These are phyloP conservation scores for Malassezia restricta DNA, from an alignment of 1,284 basidiomycete genomes.

Conservation along the genomic window DNA sequence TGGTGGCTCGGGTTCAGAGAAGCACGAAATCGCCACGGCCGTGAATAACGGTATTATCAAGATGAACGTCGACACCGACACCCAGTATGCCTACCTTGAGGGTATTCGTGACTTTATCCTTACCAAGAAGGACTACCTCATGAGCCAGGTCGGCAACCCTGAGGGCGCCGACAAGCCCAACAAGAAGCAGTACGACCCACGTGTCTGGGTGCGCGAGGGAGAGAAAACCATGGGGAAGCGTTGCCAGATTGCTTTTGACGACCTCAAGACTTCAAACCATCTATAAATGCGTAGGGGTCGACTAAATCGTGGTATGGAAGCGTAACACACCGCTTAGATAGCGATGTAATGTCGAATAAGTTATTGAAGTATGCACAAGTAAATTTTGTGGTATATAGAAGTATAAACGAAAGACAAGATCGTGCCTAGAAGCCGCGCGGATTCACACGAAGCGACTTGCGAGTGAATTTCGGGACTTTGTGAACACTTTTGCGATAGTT, in stretches of 20 bases:
- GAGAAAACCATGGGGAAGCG: slow-evolving; percentile 83
- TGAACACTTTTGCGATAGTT: slow-evolving; percentile 83
- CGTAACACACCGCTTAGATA: neutral
- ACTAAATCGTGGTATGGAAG: neutral
- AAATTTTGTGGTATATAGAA: no score
- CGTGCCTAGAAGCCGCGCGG: slow-evolving; percentile 14
- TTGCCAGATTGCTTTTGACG: slow-evolving; percentile 79
- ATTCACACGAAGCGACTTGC: slow-evolving; percentile 13
- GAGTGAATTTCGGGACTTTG: slow-evolving; percentile 54
- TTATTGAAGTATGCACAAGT: neutral
- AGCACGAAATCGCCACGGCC: slow-evolving; percentile 88
- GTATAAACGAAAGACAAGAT: no score
- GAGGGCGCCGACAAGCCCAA: slow-evolving; percentile 44
- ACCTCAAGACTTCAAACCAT: slow-evolving; percentile 55
- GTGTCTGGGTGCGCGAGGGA: slow-evolving; percentile 95
- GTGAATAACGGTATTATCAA: slow-evolving; percentile 65
- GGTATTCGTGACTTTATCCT: slow-evolving; percentile 56
- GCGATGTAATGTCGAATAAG: neutral
- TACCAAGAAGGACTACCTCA: slow-evolving; percentile 46
- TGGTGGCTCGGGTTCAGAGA: slow-evolving; percentile 93
- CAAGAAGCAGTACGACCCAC: slow-evolving; percentile 49
- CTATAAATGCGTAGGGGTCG: slow-evolving; percentile 23
- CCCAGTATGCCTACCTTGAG: slow-evolving; percentile 77
- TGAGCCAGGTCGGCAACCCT: slow-evolving; percentile 45
- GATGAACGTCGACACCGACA: slow-evolving; percentile 54